Conservation (phyloP, 495 filamentous ascomycete species). For the Aspergillus incahuasiensis region DNA sequence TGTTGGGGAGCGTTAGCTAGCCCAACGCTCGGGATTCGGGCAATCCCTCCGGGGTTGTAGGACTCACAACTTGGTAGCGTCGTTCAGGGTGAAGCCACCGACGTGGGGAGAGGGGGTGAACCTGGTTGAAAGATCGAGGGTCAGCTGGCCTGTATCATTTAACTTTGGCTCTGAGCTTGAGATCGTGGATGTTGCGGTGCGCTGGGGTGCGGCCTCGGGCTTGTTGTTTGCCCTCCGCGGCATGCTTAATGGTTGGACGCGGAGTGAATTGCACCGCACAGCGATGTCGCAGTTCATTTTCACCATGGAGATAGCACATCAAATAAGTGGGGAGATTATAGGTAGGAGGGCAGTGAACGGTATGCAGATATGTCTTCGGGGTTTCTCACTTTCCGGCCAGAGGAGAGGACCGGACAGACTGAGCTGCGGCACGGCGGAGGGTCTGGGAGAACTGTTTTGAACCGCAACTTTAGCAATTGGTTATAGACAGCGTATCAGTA, state of each 20-base stretch:
- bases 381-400: slow-evolving; percentile 41
- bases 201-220: background rate
- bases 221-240: background rate
- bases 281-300: too few species aligned
- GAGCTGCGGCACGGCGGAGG: slow-evolving; percentile 41
- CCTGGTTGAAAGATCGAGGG: slow-evolving; percentile 28
- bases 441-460: slow-evolving; percentile 38
- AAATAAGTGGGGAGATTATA: too few species aligned
- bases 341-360: background rate
- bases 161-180: background rate
- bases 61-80: slow-evolving; percentile 48
- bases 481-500: background rate
- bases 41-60: background rate
- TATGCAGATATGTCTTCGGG: background rate
- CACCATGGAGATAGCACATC: background rate
- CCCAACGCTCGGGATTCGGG: too few species aligned
- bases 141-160: slow-evolving; percentile 6
- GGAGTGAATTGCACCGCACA: background rate
- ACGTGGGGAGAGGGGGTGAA: slow-evolving; percentile 47
- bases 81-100: slow-evolving; percentile 46
- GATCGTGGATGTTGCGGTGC: background rate
- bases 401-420: slow-evolving; percentile 33
- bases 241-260: background rate
- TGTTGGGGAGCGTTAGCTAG: slow-evolving; percentile 28
- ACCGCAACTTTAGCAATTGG: slow-evolving; percentile 22